Evolutionary conservation across 2,329 filamentous ascomycete species (phyloP).

Genomic region (Colletotrichum falcatum): DNA sequence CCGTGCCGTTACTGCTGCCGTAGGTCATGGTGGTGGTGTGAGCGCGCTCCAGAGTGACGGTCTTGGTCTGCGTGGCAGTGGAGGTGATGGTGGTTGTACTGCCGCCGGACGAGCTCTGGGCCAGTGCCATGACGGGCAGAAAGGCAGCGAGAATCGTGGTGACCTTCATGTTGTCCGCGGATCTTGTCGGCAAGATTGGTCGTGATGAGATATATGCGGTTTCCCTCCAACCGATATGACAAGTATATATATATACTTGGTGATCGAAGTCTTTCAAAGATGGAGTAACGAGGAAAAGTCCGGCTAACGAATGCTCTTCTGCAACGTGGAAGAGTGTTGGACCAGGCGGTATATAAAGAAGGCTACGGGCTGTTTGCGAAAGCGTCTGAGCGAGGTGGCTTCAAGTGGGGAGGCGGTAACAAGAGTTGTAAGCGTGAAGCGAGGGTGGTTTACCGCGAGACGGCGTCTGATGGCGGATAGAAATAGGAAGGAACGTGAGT

Average conservation of each 20-base stretch:
- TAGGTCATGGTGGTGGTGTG: constrained; percentile 55
- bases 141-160: constrained; percentile 59
- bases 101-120: constrained; percentile 51
- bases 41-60: constrained; percentile 48
- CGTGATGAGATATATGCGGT: constrained; percentile 35
- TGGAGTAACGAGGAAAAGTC: neutral
- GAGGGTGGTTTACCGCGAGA: constrained; percentile 43
- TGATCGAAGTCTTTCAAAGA: constrained; percentile 16
- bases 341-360: constrained; percentile 28
- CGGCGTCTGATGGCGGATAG: constrained; percentile 30
- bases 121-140: constrained; percentile 66
- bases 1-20: constrained; percentile 55
- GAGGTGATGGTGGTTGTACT: constrained; percentile 58
- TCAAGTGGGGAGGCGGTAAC: constrained; percentile 24
- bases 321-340: neutral
- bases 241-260: constrained; percentile 23
- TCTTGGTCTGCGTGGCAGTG: constrained; percentile 64
- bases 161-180: constrained; percentile 52
- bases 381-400: constrained; percentile 28
- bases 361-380: constrained; percentile 1
- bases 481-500: constrained; percentile 40
- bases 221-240: constrained; percentile 35
- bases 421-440: neutral
- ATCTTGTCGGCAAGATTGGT: constrained; percentile 32
- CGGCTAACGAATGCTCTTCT: neutral